Evolutionary conservation across 176 grass and related monocot species (phyloP).

Genomic region (Zizania latifolia): DNA sequence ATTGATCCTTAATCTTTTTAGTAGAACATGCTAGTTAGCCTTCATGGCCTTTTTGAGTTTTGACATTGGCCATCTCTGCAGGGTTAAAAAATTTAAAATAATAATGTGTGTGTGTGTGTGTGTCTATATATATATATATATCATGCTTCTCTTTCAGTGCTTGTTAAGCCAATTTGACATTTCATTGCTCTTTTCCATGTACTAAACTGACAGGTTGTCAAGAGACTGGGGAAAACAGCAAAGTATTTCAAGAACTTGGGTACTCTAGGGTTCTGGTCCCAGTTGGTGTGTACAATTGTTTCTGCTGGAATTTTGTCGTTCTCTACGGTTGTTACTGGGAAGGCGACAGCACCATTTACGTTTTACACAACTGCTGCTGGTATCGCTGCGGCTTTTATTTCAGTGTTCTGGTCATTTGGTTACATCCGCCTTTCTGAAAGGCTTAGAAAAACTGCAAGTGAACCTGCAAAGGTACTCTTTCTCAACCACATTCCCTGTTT

Average conservation of each 20-base stretch:
- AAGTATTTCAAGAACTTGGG: conserved; percentile 95
- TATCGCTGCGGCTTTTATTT: conserved; percentile 78
- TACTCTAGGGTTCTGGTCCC: conserved; percentile 83
- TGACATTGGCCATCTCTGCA: neutral
- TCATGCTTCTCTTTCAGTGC: neutral
- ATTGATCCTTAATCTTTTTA: neutral
- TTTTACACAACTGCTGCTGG: conserved; percentile 82
- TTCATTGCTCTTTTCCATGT: neutral
- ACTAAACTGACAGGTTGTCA: conserved; percentile 59
- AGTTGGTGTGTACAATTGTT: conserved; percentile 77
- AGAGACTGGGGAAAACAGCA: conserved; percentile 72
- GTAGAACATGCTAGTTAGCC: neutral
- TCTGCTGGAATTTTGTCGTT: conserved; percentile 86
- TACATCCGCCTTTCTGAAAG: conserved; percentile 86
- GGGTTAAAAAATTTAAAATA: neutral
- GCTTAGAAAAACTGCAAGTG: conserved; percentile 70
- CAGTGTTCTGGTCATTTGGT: conserved; percentile 98
- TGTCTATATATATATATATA: too few species aligned
- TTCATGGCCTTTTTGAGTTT: neutral
- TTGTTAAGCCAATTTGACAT: neutral
- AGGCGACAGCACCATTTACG: conserved; percentile 68
- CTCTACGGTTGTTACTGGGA: conserved; percentile 69
- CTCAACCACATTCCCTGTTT: neutral
- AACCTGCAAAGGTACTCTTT: conserved; percentile 73
- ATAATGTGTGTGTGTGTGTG: too few species aligned